Evolutionary conservation across 352 stramenopile species (phyloP).

Genomic region (Pythium myriotylum): DNA sequence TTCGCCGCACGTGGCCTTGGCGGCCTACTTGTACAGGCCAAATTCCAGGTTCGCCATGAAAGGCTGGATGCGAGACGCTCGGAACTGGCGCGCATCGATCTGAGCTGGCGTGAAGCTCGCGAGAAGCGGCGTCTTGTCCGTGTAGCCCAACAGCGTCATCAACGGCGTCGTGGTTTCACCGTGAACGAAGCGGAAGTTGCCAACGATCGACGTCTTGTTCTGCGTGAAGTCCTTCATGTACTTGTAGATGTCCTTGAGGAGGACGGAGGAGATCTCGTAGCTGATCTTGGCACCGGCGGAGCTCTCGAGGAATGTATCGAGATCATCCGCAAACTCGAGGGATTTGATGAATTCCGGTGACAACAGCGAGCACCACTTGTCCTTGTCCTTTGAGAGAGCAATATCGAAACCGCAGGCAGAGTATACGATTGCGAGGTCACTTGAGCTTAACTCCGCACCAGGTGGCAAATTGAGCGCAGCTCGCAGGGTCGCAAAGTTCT

Average conservation of each 20-base stretch:
- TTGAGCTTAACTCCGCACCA: slow-evolving; percentile 9
- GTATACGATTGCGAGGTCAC: slow-evolving; percentile 14
- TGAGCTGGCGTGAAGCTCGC: neutral
- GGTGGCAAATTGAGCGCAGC: slow-evolving; percentile 13
- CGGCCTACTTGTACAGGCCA: no score
- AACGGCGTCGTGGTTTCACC: slow-evolving; percentile 28
- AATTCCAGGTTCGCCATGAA: no score
- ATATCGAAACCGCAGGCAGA: slow-evolving; percentile 20
- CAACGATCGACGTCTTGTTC: slow-evolving; percentile 18
- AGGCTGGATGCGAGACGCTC: no score
- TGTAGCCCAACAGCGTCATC: slow-evolving; percentile 29
- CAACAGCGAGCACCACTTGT: slow-evolving; percentile 31
- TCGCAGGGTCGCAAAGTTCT: slow-evolving; percentile 19
- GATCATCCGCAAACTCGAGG: slow-evolving; percentile 24
- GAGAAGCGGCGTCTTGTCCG: slow-evolving; percentile 23
- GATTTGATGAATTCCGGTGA: slow-evolving; percentile 22
- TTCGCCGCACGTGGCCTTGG: no score
- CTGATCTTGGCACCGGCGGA: slow-evolving; percentile 25
- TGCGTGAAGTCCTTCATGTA: slow-evolving; percentile 25
- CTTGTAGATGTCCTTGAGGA: slow-evolving; percentile 25
- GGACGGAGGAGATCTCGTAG: slow-evolving; percentile 30
- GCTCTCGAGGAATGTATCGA: slow-evolving; percentile 25
- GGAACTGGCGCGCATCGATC: no score
- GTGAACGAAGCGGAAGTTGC: slow-evolving; percentile 33
- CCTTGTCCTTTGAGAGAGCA: slow-evolving; percentile 17